Evolutionary conservation across 1,139 yeast genomes (phyloP), one percentile per base, ranked within the genome.

Genomic region (Hyphopichia buzzinii): DNA sequence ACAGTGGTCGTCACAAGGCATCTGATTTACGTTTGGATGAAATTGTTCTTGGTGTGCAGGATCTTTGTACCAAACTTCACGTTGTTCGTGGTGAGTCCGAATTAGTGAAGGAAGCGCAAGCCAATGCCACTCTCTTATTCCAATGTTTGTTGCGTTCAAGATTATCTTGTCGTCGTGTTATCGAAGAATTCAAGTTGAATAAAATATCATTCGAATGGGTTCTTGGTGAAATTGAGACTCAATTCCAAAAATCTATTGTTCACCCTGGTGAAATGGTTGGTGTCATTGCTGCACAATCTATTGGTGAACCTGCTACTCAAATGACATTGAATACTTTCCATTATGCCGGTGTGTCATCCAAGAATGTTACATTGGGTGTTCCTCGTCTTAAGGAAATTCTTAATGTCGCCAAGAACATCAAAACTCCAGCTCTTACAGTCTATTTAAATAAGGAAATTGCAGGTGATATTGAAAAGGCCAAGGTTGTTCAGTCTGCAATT

Each of bases 311-410:
- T 35, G 89, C 97, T 4, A 94, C 99, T 5, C 99, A 94, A 72
- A 94, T 94, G 99, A 94, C 99, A 15, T 78, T 94, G 57, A 94
- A 94, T 64, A 94, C 99, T 38, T 94, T 94, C 96, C 99, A 94
- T 74, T 94, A 90, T 74, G 99, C 99, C 22, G 99, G 99, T 85
- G 98, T 94, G 44, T 92, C 97, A 28, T 90, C 97, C 8, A 94
- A 92, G 82, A 94, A 94, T 64, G 98, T 94, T 42, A 94, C 99
- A 4, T 80, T 95, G 52, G 99, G 99, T 79, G 98, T 94, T 58
- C 99, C 99, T 48, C 95, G 99, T 76, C 78, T 94, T 65, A 94
- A 94, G 79, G 99, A 94, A 74, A 94, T 94, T 79, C 79, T 94
- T 64, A 92, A 92, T 62, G 98, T 94, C 47, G 98, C 99, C 14